Evolutionary conservation across 441 rosid genomes (phyloP).

Genomic region (Adansonia madagascariensis): DNA sequence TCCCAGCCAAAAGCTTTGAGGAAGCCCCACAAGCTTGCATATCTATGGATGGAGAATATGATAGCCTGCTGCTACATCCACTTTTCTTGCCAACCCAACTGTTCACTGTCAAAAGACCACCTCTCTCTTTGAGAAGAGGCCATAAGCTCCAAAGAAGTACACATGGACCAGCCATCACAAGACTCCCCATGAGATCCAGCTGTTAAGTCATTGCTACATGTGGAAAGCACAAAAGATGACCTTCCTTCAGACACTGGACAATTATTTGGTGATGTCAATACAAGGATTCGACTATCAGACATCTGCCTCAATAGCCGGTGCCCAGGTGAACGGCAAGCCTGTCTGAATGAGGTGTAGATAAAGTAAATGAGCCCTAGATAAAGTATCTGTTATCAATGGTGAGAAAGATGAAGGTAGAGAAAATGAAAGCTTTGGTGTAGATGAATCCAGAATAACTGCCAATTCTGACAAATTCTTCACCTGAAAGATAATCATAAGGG

Average conservation of each 20-base stretch:
- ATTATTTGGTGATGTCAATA: constrained; percentile 70
- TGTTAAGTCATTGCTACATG: constrained; percentile 71
- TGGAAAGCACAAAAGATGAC: constrained; percentile 72
- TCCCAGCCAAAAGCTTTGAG: constrained; percentile 66
- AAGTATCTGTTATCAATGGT: constrained; percentile 50
- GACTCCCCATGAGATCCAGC: constrained; percentile 74
- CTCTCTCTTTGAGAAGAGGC: constrained; percentile 84
- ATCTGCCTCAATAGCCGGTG: constrained; percentile 80
- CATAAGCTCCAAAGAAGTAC: constrained; percentile 79
- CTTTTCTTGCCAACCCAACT: constrained; percentile 64
- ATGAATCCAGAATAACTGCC: constrained; percentile 47
- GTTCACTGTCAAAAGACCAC: constrained; percentile 93
- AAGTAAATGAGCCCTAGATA: constrained; percentile 45
- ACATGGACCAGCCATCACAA: constrained; percentile 89
- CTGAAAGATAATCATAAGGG: constrained; percentile 45
- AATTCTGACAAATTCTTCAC: constrained; percentile 53
- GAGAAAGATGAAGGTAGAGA: constrained; percentile 58
- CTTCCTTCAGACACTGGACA: constrained; percentile 75
- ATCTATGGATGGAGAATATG: constrained; percentile 72
- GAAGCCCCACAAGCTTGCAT: constrained; percentile 74
- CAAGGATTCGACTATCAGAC: constrained; percentile 84
- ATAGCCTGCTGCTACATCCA: constrained; percentile 74
- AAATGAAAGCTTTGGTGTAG: constrained; percentile 56
- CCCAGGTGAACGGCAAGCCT: constrained; percentile 71
- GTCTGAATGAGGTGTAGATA: constrained; percentile 75